Evolutionary conservation across 129 eudicot genomes (phyloP).

Genomic region (Centrapalus pauciflorus): DNA sequence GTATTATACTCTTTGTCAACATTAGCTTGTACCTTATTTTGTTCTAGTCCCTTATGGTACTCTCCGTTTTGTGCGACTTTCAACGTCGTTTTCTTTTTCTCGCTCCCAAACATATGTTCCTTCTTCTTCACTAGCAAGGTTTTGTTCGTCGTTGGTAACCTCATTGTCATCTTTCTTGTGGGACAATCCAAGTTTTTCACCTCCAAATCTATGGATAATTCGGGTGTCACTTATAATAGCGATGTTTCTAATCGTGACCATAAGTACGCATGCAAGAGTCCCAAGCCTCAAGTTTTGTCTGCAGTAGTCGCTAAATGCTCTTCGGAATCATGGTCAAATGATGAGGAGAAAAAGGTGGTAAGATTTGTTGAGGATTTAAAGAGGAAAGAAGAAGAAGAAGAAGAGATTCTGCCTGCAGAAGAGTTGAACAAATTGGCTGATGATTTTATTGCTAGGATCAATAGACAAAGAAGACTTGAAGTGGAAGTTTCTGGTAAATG

Average conservation of each 20-base stretch:
- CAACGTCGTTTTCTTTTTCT: conserved; percentile 31
- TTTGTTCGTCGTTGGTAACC: conserved; percentile 49
- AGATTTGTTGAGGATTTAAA: conserved; percentile 3
- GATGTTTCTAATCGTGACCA: conserved; percentile 30
- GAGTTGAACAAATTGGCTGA: conserved; percentile 60
- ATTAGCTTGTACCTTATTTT: conserved; percentile 40
- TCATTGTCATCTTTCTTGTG: conserved; percentile 53
- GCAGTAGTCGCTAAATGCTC: not conserved
- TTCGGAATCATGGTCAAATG: not conserved
- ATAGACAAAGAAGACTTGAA: conserved; percentile 55
- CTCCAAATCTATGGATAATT: conserved; percentile 15
- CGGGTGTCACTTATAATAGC: conserved; percentile 1
- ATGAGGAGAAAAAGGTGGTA: conserved; percentile 1
- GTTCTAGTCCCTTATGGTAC: conserved; percentile 56
- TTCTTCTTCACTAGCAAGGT: conserved; percentile 48
- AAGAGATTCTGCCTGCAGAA: conserved; percentile 23
- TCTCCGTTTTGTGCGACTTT: conserved; percentile 41
- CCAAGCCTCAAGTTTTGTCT: conserved; percentile 3
- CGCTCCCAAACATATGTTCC: conserved; percentile 36
- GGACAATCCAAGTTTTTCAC: conserved; percentile 41
- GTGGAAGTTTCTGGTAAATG: conserved; percentile 10
- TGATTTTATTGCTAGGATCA: conserved; percentile 54
- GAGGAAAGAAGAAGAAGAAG: conserved; percentile 17
- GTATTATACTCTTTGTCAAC: conserved; percentile 40
- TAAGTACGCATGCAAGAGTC: conserved; percentile 18